Evolutionary conservation across 2,329 filamentous ascomycete species (phyloP), one percentile per base, ranked within the genome.

Genomic region (Colletotrichum euphorbiae): DNA sequence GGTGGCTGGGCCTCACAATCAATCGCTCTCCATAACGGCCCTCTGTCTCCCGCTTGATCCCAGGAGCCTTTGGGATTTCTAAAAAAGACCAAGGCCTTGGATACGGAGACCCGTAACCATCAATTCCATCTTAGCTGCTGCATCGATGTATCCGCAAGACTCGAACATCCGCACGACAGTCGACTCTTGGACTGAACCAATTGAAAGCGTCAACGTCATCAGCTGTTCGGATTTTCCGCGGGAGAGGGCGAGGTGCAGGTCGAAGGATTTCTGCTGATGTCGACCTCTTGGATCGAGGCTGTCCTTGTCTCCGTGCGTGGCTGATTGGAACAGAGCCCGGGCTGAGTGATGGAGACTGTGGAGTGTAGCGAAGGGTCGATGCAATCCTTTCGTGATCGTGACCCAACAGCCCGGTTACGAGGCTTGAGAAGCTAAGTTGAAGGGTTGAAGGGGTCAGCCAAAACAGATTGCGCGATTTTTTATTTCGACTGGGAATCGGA

Each of bases 361-460:
- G 66, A 59, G 66, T 50, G 46, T 33, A 46, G 54, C 13, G 33
- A 33, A 28, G 40, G 31, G 24, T 43, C 58, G 58, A 60, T 21
- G 46, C n/a, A 42, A 62, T 38, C 43, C 48, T 50, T 51, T 24
- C 48, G 50, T 17, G 40, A 64, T 59, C 56, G 40, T 56, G 65
- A 57, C 54, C 65, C 65, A 48, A 48, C 21, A 55, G 54, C 36
- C 60, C 40, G 60, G 65, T 58, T 17, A 28, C 36, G 21, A 52
- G 65, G 28, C 46, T 52, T 40, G 48, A 52, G 48, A 52, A 33
- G n/a, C 45, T 31, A 57, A 21, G 60, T 48, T 52, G 54, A 52
- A 59, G 28, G 65, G 60, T 48, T 52, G 54, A 52, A 59, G 28
- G 65, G 65, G 48, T 31, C 61, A 45, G 61, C 46, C 56, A 65